Conservation (phyloP, 164 flowering plant species). For the Malania oleifera region DNA sequence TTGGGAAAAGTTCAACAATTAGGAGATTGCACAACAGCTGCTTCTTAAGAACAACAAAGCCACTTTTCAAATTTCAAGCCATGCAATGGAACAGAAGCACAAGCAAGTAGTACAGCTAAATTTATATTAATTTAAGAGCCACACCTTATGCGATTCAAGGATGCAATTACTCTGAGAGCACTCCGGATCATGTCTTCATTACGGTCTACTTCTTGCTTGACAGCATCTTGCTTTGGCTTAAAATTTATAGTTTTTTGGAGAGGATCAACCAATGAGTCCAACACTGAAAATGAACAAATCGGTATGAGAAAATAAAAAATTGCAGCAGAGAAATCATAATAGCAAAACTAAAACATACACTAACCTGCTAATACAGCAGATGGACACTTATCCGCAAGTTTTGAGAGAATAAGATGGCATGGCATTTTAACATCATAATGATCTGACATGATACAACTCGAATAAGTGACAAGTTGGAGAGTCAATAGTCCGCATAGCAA, state of each 20-base stretch:
- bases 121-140: not conserved
- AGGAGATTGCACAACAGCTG: too few relatives aligned
- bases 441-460: slow-evolving; percentile 44
- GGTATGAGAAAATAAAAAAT: slow-evolving; percentile 2
- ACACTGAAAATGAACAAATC: slow-evolving; percentile 35
- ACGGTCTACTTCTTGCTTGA: slow-evolving; percentile 98
- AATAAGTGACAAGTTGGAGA: not conserved
- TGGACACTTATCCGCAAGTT: slow-evolving; percentile 95
- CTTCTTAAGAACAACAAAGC: too few relatives aligned
- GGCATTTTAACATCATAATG: slow-evolving; percentile 99
- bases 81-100: not conserved
- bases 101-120: not conserved
- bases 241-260: slow-evolving; percentile 84
- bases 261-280: slow-evolving; percentile 98
- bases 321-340: not conserved
- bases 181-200: slow-evolving; percentile 99
- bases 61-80: too few relatives aligned
- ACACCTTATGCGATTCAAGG: slow-evolving; percentile 89
- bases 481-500: too few relatives aligned
- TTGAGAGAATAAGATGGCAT: slow-evolving; percentile 96
- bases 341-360: slow-evolving; percentile 7
- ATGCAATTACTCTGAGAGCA: slow-evolving; percentile 91
- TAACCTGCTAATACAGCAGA: slow-evolving; percentile 95
- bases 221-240: slow-evolving; percentile 97
- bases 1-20: too few relatives aligned